Base-by-base conservation (phyloP, 148 eudicot genomes). In the Diospyros lotus region DNA sequence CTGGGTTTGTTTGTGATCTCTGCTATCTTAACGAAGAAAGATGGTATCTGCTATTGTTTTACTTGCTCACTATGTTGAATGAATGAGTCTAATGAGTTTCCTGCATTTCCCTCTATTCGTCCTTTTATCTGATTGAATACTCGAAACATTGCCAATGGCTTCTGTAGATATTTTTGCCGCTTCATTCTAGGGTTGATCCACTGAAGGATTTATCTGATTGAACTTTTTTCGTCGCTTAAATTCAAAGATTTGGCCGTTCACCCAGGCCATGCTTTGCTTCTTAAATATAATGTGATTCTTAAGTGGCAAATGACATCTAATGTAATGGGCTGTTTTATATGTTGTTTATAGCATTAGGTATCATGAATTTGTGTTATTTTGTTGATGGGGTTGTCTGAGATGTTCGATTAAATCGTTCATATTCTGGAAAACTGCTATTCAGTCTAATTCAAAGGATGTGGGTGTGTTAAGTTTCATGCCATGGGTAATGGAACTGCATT, bases 21-120 rank as follows among this genome's bases (percentile, higher is more conserved):
- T 53, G 45, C 1, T 74, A 52, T 17, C 10, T 74, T 10, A 9
- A 3, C 17, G 8, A 42, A 40, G 52, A 48, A 42, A 40, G 52
- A 65, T 65, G 63, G 56, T 28, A 42, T 28, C 15, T 42, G 6
- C 43, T 17, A 6, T 71, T 6, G 17, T 5, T 45, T 72, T 72
- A 45, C 65, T 17, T 12, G 75, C 43, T 72, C 75, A 42, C 3
- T 55, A 40, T 56, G 48, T 56, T 71, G 74, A 71, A 71, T 71
- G 74, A 71, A 71, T 45, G 62, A 42, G 73, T 59, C 74, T 44
- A 43, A 41, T 45, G 17, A 43, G 41, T 60, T 45, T 17, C 14
- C 50, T n/a, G 12, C 11, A 4, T 42, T 39, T 9, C 15, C 17
- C 52, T 71, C 41, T 2, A 56, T 42, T 71, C 39, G 41, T 55